Evolutionary conservation across 331 rosid species (phyloP), one percentile per base, ranked within the genome.

Genomic region (Quercus tomentella): DNA sequence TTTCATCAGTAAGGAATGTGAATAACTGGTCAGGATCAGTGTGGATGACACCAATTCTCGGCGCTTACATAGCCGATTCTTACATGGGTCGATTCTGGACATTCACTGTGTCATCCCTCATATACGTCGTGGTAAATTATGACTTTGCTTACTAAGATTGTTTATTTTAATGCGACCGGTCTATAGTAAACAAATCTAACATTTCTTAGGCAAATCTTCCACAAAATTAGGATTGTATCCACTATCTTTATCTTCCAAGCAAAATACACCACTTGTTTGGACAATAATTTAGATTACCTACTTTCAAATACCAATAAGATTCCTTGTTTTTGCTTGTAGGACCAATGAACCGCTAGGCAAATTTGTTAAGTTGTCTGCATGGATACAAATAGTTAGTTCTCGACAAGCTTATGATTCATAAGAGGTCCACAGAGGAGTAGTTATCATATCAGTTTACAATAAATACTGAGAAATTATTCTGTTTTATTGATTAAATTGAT

Each of bases 61-160:
- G 99, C 6, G 98, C 98, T 45, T 93, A 84, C 83, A 81, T 93
- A 0, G 96, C 99, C 2, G 99, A 96, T 84, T 88, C 97, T 61
- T 89, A 83, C 88, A 62, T 90, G 56, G 98, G 97, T 77, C 99
- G 99, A 58, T 96, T 96, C 76, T 93, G 99, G 99, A 96, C 99
- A 69, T 93, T 96, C 89, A 91, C 99, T 15, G 41, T 90, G 23
- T 91, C 99, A 6, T 91, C 97, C 30, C 89, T 93, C 62, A 41
- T 96, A 77, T 96, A 96, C 76, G 97, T 91, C 84, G 70, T 89
- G 98, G 98, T 95, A 93, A 61, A 28, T 33, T 30, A 23, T 49
- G 20, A 30, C 18, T 73, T 56, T 68, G 22, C 57, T 68, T 70
- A 31, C 55, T 15, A 3, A 5, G 7, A n/a, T 18, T 26, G 3